Conservation (phyloP, 768 basidiomycete species). For the Mycena galericulata region DNA sequence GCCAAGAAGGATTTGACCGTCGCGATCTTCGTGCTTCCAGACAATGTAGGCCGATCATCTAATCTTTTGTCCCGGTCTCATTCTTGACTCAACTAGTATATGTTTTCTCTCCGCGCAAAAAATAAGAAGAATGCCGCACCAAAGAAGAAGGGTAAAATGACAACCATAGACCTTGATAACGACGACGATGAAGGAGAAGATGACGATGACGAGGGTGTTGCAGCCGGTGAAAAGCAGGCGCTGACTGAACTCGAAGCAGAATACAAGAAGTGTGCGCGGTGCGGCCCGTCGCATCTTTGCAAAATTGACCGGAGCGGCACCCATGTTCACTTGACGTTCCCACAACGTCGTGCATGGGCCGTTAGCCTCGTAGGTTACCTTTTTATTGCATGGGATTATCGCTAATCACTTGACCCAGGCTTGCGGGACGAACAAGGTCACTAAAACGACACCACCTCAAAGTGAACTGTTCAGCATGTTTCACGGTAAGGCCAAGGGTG, state of each 20-base stretch:
- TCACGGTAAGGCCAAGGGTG: neutral
- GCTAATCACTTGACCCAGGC: conserved; percentile 15
- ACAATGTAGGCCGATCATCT: conserved; percentile 9
- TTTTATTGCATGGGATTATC: conserved; percentile 2
- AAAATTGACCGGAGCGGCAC: conserved; percentile 17
- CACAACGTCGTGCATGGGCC: conserved; percentile 8
- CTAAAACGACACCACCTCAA: neutral
- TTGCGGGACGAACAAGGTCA: conserved; percentile 16
- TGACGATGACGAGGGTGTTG: conserved; percentile 13
- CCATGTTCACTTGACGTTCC: conserved; percentile 16
- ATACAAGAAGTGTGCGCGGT: conserved; percentile 10
- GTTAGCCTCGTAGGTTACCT: conserved; percentile 9
- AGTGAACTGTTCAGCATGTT: conserved; percentile 9
- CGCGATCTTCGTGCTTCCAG: conserved; percentile 12
- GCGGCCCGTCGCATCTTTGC: conserved; percentile 15
- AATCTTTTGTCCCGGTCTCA: neutral
- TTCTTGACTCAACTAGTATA: conserved; percentile 10
- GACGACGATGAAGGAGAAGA: neutral
- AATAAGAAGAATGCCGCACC: neutral
- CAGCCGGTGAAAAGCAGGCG: conserved; percentile 5
- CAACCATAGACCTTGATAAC: conserved; percentile 23
- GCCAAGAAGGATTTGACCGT: neutral
- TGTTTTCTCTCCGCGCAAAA: conserved; percentile 11
- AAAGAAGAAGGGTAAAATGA: conserved; percentile 7
- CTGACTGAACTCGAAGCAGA: neutral